Conservation (phyloP, 1,139 yeast species). For the Geotrichum phurueaensis region DNA sequence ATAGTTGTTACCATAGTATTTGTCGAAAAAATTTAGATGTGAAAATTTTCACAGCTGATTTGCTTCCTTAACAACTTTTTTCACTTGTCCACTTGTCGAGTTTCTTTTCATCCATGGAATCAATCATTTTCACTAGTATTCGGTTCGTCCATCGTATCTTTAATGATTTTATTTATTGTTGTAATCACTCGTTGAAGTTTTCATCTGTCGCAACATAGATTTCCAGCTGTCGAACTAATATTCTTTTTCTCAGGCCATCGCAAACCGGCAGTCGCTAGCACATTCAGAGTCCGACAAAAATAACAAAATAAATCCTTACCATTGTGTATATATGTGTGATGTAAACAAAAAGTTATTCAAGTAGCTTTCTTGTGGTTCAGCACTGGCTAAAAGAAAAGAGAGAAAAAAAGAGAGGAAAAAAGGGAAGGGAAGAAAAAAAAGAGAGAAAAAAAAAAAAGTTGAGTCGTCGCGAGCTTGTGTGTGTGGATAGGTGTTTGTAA, state of each 20-base stretch:
- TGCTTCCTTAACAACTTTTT: neutral
- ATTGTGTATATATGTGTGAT: conserved; percentile 10
- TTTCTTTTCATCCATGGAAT: too few relatives aligned
- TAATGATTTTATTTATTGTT: neutral
- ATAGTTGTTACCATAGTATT: neutral
- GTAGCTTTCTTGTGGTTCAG: conserved; percentile 3
- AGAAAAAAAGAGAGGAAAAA: neutral
- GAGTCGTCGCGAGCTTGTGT: neutral
- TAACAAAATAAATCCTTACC: neutral
- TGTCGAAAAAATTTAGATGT: neutral
- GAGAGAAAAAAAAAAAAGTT: conserved; percentile 1
- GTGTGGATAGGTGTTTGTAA: neutral
- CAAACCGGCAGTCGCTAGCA: neutral
- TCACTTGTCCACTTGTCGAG: neutral
- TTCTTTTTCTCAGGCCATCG: neutral
- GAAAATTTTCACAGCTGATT: neutral
- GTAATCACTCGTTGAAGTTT: neutral
- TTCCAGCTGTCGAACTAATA: neutral
- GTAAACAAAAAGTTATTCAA: conserved; percentile 6
- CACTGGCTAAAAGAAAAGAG: conserved; percentile 6
- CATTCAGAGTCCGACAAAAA: neutral
- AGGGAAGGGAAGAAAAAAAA: conserved; percentile 1
- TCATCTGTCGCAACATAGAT: neutral
- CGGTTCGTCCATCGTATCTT: too few relatives aligned
- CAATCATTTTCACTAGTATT: neutral